Evolutionary conservation across 495 filamentous ascomycete species (phyloP), one percentile per base, ranked within the genome.

Genomic region (Podospora pseudoanserina): DNA sequence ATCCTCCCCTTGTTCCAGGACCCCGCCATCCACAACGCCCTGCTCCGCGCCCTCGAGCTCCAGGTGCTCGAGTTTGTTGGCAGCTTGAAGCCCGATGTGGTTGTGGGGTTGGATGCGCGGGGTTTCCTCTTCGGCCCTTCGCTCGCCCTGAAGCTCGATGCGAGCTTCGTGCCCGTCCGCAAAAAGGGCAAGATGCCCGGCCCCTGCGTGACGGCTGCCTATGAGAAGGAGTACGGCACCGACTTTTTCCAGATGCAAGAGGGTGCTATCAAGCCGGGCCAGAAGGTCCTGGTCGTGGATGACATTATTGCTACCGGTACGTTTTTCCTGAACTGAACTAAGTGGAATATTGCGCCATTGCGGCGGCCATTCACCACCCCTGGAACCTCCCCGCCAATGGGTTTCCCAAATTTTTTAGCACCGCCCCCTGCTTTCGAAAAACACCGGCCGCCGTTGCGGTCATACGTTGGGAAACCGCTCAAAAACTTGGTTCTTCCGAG

Each of bases 221-320:
- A 90, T 78, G 82, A 92, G 78, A 99, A 99, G 85, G 96, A 99
- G 81, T 99, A 99, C 77, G 96, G 96, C 28, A 86, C 90, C 82
- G 96, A 99, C 78, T 91, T 88, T 76, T 98, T 99, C 83, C 90
- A 98, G 85, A 96, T 98, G 82, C 96, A 99, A 82, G 81, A 80
- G 63, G 93, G 89, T 78, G 87, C 88, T 15, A 88, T 98, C 74
- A 91, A 91, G 84, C 84, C 86, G 54, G 96, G 94, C 20, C 92
- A 97, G 85, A 90, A 88, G 76, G 94, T 97, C 20, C 79, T 99
- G 68, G 85, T 99, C 62, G 91, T 99, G 56, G 95, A 99, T 77
- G 95, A 99, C 77, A 94, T 99, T 73, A 98, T 99, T 80, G 95
- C 95, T 44, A 99, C 95, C 69, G 95, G 95, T 96, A 84, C 77